A percentile compares a stretch with the other conserved stretches of the same genome.
phyloP scores from a whole-genome alignment of 2,329 filamentous ascomycete species.

The Huntiella decipiens region DNA sequence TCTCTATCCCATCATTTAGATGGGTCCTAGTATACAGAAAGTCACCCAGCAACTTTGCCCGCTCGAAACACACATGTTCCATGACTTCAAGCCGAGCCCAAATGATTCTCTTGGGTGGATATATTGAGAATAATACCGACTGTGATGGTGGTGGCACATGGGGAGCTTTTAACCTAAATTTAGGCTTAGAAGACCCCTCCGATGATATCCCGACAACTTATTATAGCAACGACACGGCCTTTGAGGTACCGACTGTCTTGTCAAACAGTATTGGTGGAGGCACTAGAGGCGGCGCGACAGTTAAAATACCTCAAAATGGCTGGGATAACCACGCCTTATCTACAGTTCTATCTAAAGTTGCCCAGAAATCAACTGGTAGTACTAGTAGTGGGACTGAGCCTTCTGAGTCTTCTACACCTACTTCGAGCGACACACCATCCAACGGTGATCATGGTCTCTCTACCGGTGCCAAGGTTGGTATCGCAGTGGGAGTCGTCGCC shows the following conservation, averaged over 20 bases:
- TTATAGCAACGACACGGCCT: conserved; percentile 13
- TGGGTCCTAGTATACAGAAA: conserved; percentile 39
- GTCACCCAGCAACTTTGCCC: conserved; percentile 20
- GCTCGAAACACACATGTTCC: conserved; percentile 39
- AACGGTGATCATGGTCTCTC: conserved; percentile 14
- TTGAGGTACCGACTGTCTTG: conserved; percentile 30
- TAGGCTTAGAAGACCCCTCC: conserved; percentile 29
- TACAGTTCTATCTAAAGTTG: too few species aligned
- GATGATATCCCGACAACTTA: conserved; percentile 32
- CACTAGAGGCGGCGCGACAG: conserved; percentile 33
- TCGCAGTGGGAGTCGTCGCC: conserved; percentile 15
- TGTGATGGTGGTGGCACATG: conserved; percentile 35
- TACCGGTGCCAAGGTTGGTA: conserved; percentile 25
- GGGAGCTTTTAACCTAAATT: conserved; percentile 36
- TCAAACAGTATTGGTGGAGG: conserved; percentile 31
- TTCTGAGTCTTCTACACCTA: conserved; percentile 23
- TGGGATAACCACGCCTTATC: conserved; percentile 32
- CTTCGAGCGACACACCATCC: conserved; percentile 12
- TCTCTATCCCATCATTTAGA: conserved; percentile 41
- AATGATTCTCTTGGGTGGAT: conserved; percentile 45
- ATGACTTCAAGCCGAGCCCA: conserved; percentile 33
- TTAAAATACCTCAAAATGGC: conserved; percentile 26
- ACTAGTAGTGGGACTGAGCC: conserved; percentile 31
- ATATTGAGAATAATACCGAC: conserved; percentile 27
- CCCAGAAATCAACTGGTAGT: conserved; percentile 30